phyloP scores from a whole-genome alignment of 352 stramenopile species.

The Phytophthora aleatoria region DNA sequence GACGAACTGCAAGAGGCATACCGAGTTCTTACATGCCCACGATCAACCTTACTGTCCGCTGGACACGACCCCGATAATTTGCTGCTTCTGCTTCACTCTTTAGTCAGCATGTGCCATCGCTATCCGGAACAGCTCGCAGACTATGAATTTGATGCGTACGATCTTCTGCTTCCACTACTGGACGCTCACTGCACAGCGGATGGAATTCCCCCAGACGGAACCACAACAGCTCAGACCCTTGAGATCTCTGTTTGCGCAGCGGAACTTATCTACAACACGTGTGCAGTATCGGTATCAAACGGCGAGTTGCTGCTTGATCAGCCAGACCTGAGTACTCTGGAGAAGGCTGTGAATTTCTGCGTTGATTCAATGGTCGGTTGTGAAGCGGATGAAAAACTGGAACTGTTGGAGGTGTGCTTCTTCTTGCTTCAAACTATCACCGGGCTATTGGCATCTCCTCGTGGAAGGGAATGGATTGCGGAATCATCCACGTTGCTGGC shows the following conservation, averaged over 20 bases:
- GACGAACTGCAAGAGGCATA: conserved; percentile 64
- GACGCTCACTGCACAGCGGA: conserved; percentile 62
- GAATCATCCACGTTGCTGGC: conserved; percentile 63
- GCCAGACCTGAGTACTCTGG: conserved; percentile 46
- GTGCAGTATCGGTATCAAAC: conserved; percentile 64
- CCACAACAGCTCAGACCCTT: conserved; percentile 45
- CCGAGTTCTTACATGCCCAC: conserved; percentile 66
- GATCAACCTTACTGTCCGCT: conserved; percentile 63
- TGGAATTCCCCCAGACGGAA: conserved; percentile 43
- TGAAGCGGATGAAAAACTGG: conserved; percentile 30
- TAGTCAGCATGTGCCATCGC: conserved; percentile 71
- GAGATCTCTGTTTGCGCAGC: conserved; percentile 68
- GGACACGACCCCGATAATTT: conserved; percentile 80
- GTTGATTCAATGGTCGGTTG: conserved; percentile 58
- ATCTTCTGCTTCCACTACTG: conserved; percentile 65
- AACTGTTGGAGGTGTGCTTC: conserved; percentile 58
- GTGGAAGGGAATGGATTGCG: conserved; percentile 65
- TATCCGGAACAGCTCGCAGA: conserved; percentile 54
- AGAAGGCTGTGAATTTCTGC: conserved; percentile 75
- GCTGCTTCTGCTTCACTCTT: conserved; percentile 62
- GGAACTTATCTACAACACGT: conserved; percentile 73
- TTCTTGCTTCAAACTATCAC: conserved; percentile 79
- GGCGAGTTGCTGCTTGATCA: conserved; percentile 61
- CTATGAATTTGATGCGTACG: conserved; percentile 76
- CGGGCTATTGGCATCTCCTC: conserved; percentile 56